Conservation (phyloP, 2,329 filamentous ascomycete genomes). For the Microcyclospora tardicrescens region DNA sequence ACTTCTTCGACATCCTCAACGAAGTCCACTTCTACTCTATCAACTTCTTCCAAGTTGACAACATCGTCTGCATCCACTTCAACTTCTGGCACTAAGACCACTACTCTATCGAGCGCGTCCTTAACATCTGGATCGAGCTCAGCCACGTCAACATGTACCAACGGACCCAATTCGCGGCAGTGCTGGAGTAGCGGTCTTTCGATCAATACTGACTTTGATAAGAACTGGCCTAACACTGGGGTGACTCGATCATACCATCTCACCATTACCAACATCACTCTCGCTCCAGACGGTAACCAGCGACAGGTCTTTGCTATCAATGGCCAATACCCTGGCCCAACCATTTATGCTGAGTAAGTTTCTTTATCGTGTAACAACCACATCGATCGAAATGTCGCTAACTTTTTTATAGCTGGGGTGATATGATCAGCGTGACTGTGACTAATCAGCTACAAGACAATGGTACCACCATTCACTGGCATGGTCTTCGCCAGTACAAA, state of each 20-base stretch:
- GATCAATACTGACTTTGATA: constrained; percentile 24
- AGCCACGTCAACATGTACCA: constrained; percentile 16
- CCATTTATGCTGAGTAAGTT: constrained; percentile 9
- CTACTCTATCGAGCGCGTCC: no score
- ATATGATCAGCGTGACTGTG: constrained; percentile 40
- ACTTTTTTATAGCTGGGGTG: constrained; percentile 12
- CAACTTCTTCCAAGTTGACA: not conserved
- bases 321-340: constrained; percentile 47
- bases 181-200: constrained; percentile 17
- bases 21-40: constrained; percentile 1
- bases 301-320: constrained; percentile 40
- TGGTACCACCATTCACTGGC: constrained; percentile 50
- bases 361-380: no score
- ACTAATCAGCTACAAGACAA: constrained; percentile 42
- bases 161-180: constrained; percentile 14
- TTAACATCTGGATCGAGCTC: no score
- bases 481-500: constrained; percentile 46
- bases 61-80: constrained; percentile 3
- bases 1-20: constrained; percentile 1
- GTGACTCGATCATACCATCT: constrained; percentile 27
- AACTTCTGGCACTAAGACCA: no score
- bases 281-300: constrained; percentile 31
- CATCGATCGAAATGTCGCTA: not conserved
- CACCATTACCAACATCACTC: constrained; percentile 30
- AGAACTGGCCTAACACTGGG: constrained; percentile 21